A percentile compares a stretch with the other conserved stretches of the same genome.
Evolutionary conservation across 305 asterid genomes (phyloP).

Genomic region (Solanum chacoense): DNA sequence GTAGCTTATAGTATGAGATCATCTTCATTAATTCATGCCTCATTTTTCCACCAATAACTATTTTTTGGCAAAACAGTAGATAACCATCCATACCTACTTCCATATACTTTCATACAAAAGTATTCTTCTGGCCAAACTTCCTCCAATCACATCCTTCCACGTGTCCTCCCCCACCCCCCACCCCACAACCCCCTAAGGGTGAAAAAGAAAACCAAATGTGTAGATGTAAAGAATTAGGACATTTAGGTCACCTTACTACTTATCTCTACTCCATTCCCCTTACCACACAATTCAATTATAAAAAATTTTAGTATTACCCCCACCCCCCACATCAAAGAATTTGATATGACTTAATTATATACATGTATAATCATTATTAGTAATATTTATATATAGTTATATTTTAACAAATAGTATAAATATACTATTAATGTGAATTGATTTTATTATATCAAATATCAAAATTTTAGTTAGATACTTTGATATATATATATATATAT

Average conservation of each 20-base stretch:
- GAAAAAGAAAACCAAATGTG: conserved; percentile 22
- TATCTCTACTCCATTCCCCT: conserved; percentile 6
- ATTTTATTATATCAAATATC: neutral
- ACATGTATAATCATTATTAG: neutral
- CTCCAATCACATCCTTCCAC: conserved; percentile 14
- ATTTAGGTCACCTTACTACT: conserved; percentile 54
- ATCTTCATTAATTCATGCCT: neutral
- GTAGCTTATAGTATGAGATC: neutral
- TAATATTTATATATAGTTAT: neutral
- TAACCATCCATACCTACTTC: conserved; percentile 59
- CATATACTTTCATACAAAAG: conserved; percentile 3
- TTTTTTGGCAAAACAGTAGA: conserved; percentile 26
- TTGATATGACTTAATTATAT: neutral
- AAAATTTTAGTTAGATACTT: neutral
- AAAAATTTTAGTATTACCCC: neutral
- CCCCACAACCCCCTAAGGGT: neutral
- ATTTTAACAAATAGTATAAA: neutral
- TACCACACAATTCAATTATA: conserved; percentile 1
- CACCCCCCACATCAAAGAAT: neutral
- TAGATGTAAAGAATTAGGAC: conserved; percentile 43
- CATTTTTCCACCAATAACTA: neutral
- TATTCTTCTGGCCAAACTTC: neutral
- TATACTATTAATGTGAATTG: neutral
- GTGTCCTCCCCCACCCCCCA: neutral
- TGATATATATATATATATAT: too few relatives aligned